Percentiles rank a stretch among this genome's conserved stretches.
Evolutionary conservation across 148 eudicot species (phyloP).

Genomic region (Drosera capensis): DNA sequence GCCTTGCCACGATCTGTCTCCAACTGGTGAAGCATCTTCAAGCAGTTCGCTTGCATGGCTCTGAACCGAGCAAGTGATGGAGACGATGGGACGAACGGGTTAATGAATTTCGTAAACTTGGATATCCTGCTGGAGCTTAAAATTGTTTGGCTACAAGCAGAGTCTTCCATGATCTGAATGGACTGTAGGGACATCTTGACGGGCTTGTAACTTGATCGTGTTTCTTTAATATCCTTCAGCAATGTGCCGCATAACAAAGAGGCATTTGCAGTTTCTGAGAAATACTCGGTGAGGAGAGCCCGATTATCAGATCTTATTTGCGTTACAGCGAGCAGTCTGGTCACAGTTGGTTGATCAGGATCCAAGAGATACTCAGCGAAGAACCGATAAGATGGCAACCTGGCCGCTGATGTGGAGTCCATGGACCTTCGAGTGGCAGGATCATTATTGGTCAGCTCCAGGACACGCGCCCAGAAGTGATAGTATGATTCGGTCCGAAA

Average conservation of each 20-base stretch:
- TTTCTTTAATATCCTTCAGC: constrained; percentile 42
- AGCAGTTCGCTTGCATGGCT: constrained; percentile 37
- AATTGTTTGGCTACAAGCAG: constrained; percentile 12
- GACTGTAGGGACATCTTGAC: constrained; percentile 23
- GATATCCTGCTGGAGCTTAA: constrained; percentile 15
- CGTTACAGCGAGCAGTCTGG: constrained; percentile 19
- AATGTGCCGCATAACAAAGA: constrained; percentile 49
- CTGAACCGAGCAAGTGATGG: constrained; percentile 23
- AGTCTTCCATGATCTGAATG: constrained; percentile 6
- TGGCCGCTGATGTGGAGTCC: constrained; percentile 49
- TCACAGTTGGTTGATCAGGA: constrained; percentile 61
- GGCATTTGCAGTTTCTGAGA: constrained; percentile 47
- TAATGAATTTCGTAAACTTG: constrained; percentile 28
- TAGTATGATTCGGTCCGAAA: constrained; percentile 86
- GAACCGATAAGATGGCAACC: constrained; percentile 71
- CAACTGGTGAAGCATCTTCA: constrained; percentile 41
- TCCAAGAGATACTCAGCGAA: constrained; percentile 76
- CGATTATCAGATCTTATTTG: constrained; percentile 13
- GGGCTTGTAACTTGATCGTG: constrained; percentile 23
- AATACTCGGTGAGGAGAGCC: constrained; percentile 48
- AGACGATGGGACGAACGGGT: constrained; percentile 37
- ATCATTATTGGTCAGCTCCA: constrained; percentile 19
- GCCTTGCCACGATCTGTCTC: constrained; percentile 45
- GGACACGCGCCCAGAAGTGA: constrained; percentile 72
- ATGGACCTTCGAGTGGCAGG: constrained; percentile 13